Conservation (phyloP, 176 grass and related monocot species). For the Dendrocalamus sinicus region DNA sequence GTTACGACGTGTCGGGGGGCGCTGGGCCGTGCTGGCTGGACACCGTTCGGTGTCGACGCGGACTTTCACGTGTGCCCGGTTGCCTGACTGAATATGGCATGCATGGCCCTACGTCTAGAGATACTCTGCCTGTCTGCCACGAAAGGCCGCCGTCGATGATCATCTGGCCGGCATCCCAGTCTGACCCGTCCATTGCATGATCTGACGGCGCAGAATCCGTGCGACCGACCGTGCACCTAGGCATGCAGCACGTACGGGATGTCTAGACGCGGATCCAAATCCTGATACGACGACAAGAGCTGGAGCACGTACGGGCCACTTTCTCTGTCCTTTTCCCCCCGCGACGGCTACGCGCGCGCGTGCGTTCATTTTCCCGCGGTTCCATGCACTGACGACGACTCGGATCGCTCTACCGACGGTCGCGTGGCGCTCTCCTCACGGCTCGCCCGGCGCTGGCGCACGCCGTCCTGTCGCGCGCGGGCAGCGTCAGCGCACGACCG, state of each 20-base stretch:
- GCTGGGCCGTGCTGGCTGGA: not conserved
- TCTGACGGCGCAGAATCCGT: not conserved
- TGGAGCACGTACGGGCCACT: not conserved
- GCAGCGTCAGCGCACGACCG: too few relatives aligned
- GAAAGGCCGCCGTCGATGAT: not conserved
- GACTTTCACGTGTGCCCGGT: not conserved
- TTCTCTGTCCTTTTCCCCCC: not conserved
- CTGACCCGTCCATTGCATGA: not conserved
- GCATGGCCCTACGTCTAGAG: not conserved
- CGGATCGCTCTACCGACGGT: not conserved
- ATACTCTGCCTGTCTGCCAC: not conserved
- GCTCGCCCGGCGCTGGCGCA: slow-evolving; percentile 9
- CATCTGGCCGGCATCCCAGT: not conserved
- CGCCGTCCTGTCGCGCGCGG: slow-evolving; percentile 19
- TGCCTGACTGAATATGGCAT: slow-evolving; percentile 15
- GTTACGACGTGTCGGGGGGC: slow-evolving; percentile 14
- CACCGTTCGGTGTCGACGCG: slow-evolving; percentile 2
- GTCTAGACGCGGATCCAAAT: not conserved
- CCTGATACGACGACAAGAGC: not conserved
- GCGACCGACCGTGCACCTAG: not conserved
- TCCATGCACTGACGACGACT: not conserved
- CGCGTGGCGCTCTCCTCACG: not conserved
- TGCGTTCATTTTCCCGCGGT: not conserved
- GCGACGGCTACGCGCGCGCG: too few relatives aligned
- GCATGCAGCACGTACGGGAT: too few relatives aligned